These are phyloP conservation scores for Protea cynaroides DNA, from an alignment of 164 flowering plant species.

Conservation along the genomic window DNA sequence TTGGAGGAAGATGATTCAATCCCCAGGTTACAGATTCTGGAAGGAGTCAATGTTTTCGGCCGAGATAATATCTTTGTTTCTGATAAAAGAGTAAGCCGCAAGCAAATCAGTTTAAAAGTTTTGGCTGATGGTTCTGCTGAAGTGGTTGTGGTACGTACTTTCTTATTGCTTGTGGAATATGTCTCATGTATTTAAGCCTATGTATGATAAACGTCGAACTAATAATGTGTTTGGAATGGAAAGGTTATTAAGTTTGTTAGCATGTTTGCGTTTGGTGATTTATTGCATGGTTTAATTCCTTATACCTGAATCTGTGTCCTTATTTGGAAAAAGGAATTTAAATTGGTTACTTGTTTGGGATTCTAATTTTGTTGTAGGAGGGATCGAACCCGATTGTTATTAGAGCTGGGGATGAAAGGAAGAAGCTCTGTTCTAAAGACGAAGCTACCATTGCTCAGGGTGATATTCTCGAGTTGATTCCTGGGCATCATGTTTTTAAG, in stretches of 20 bases:
- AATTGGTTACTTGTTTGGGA: too few relatives aligned
- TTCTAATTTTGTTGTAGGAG: constrained; percentile 34
- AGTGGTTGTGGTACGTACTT: constrained; percentile 52
- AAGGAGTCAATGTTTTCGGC: constrained; percentile 63
- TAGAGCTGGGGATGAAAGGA: constrained; percentile 43
- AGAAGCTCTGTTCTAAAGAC: constrained; percentile 47
- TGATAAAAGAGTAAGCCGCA: constrained; percentile 90
- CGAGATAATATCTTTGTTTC: constrained; percentile 39
- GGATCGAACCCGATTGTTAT: constrained; percentile 86
- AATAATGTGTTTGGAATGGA: background rate
- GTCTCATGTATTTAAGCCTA: background rate
- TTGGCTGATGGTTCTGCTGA: constrained; percentile 39
- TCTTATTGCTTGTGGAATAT: background rate
- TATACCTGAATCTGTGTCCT: too few relatives aligned
- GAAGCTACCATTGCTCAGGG: constrained; percentile 36
- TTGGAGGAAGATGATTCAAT: constrained; percentile 35
- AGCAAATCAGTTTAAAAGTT: constrained; percentile 56
- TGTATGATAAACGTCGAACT: background rate
- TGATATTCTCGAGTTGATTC: constrained; percentile 81
- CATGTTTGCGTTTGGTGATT: background rate
- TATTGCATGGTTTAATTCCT: background rate
- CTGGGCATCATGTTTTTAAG: constrained; percentile 69
- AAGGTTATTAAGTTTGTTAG: background rate
- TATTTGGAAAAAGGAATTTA: background rate
- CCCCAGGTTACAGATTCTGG: constrained; percentile 41